phyloP scores from a whole-genome alignment of 768 basidiomycete genomes.

The Suillus decipiens region DNA sequence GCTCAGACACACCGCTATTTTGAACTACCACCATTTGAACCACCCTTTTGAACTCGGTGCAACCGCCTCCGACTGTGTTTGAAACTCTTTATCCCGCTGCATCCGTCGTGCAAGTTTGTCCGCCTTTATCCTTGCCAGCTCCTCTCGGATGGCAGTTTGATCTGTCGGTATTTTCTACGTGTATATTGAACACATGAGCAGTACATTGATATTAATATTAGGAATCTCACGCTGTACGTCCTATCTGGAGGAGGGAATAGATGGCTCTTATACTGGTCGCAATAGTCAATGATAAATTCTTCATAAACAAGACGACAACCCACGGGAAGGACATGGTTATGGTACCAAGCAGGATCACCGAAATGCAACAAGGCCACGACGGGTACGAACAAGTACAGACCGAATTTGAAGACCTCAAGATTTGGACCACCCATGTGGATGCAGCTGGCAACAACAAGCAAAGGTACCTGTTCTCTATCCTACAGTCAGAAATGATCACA shows the following conservation, averaged over 20 bases:
- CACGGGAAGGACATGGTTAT: conserved; percentile 74
- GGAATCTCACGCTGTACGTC: conserved; percentile 46
- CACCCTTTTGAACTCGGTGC: conserved; percentile 27
- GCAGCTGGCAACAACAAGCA: neutral
- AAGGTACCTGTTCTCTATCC: neutral
- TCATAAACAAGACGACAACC: conserved; percentile 21
- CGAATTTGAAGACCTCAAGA: conserved; percentile 90
- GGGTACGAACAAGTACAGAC: conserved; percentile 83
- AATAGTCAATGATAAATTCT: neutral
- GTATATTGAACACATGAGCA: conserved; percentile 6
- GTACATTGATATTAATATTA: neutral
- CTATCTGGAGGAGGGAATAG: conserved; percentile 67
- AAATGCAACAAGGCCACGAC: conserved; percentile 80
- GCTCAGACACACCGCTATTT: neutral
- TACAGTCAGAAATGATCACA: neutral
- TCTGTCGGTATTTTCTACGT: conserved; percentile 64
- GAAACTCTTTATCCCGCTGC: conserved; percentile 44
- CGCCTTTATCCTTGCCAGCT: conserved; percentile 71
- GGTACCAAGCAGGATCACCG: conserved; percentile 88
- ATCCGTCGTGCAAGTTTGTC: conserved; percentile 50
- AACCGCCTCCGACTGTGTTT: conserved; percentile 19
- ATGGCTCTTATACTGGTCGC: conserved; percentile 64
- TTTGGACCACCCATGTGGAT: conserved; percentile 69
- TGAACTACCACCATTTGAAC: conserved; percentile 28
- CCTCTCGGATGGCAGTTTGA: conserved; percentile 62